phyloP scores from a whole-genome alignment of 345 rosid genomes.

The Syzygium aqueum region DNA sequence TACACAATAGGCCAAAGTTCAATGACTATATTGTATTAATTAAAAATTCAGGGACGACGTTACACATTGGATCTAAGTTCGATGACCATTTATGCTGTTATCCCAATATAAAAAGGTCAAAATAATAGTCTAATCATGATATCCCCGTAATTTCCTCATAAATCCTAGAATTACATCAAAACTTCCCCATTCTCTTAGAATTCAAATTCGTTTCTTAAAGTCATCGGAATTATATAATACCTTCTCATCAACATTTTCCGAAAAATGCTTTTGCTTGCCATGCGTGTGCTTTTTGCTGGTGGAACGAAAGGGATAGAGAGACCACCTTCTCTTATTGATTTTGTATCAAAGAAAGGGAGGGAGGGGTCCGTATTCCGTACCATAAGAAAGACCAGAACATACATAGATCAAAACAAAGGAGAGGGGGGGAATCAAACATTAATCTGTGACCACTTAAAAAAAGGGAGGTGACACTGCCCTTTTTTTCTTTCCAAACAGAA shows the following conservation, averaged over 20 bases:
- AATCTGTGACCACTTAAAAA: neutral
- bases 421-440: neutral
- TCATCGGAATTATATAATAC: neutral
- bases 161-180: neutral
- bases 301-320: neutral
- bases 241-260: neutral
- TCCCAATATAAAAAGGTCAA: neutral
- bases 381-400: neutral
- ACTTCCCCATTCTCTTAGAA: neutral
- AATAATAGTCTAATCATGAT: neutral
- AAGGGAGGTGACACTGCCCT: neutral
- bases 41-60: fast-evolving
- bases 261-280: neutral
- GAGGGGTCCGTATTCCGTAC: neutral
- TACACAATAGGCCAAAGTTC: fast-evolving
- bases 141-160: neutral
- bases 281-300: neutral
- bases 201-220: neutral
- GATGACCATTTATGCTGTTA: fast-evolving
- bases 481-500: neutral
- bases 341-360: neutral
- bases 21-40: fast-evolving
- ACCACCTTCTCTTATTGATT: no score
- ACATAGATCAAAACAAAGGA: neutral
- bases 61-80: neutral